phyloP scores from a whole-genome alignment of 768 basidiomycete species.

The Phlebiopsis gigantea region DNA sequence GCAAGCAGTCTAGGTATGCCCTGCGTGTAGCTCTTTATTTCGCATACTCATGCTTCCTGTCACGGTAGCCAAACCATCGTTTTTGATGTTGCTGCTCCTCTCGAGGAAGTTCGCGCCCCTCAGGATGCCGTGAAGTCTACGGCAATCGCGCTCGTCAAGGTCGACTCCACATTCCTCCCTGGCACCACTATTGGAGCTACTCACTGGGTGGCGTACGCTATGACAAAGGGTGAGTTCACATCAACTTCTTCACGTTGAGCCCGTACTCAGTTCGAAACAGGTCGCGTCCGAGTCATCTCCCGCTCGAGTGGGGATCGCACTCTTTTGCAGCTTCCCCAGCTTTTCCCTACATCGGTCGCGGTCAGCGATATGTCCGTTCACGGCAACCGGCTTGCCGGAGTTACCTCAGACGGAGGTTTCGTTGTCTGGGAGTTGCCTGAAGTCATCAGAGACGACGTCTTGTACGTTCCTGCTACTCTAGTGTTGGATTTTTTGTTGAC shows the following conservation, averaged over 20 bases:
- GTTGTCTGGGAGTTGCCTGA: constrained; percentile 87
- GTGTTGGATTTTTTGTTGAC: constrained; percentile 4
- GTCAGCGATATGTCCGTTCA: constrained; percentile 86
- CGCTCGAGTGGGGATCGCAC: constrained; percentile 86
- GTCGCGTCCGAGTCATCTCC: constrained; percentile 84
- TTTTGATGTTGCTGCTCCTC: constrained; percentile 67
- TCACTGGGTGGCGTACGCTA: constrained; percentile 90
- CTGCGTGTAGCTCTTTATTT: not conserved
- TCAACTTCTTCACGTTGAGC: not conserved
- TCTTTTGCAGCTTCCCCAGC: constrained; percentile 62
- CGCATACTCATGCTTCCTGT: not conserved
- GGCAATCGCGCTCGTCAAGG: constrained; percentile 83
- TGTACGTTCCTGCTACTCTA: constrained; percentile 43
- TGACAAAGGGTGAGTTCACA: constrained; percentile 62
- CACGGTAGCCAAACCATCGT: constrained; percentile 56
- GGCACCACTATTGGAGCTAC: constrained; percentile 88
- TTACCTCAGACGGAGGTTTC: constrained; percentile 85
- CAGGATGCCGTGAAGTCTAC: constrained; percentile 82
- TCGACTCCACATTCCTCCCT: constrained; percentile 77
- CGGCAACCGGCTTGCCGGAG: constrained; percentile 76
- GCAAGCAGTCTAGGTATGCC: constrained; percentile 41
- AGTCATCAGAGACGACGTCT: constrained; percentile 79
- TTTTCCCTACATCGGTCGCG: constrained; percentile 57
- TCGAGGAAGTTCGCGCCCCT: constrained; percentile 72
- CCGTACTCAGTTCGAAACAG: constrained; percentile 25